These are phyloP conservation scores for Trichoderma sp. DNA, from an alignment of 2,329 filamentous ascomycete species.

Conservation along the genomic window DNA sequence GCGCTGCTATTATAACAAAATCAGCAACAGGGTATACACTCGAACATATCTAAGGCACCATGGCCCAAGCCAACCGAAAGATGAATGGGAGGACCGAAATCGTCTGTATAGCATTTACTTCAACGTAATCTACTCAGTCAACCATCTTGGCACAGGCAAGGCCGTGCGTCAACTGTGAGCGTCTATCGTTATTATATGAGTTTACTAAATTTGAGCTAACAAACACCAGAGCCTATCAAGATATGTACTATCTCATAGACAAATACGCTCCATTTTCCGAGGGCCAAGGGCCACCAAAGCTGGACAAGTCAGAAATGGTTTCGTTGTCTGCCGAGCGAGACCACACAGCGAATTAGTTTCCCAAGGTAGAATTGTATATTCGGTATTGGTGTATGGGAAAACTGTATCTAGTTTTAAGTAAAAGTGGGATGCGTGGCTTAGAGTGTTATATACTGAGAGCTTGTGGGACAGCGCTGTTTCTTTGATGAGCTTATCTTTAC, in stretches of 20 bases:
- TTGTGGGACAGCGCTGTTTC: no score
- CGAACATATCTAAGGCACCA: not conserved
- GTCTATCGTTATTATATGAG: no score
- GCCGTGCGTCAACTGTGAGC: not conserved
- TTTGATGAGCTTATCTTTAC: no score
- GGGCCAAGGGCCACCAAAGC: not conserved
- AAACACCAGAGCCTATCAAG: not conserved
- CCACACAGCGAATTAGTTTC: not conserved
- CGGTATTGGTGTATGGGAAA: no score
- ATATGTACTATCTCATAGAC: not conserved
- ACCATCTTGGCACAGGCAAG: not conserved
- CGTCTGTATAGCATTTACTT: not conserved
- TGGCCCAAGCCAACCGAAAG: not conserved
- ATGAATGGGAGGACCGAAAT: not conserved
- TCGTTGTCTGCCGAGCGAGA: not conserved
- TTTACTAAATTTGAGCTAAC: no score
- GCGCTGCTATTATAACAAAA: not conserved
- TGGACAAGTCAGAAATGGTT: not conserved
- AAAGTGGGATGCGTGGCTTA: no score
- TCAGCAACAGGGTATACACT: not conserved
- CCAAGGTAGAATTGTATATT: no score
- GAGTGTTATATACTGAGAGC: no score
- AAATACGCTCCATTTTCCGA: not conserved
- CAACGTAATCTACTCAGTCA: not conserved
- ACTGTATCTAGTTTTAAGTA: no score